Percentiles rank a stretch among this genome's conserved stretches.
These are phyloP conservation scores for Albatrellus ellisii DNA, from an alignment of 768 basidiomycete genomes.

Conservation along the genomic window DNA sequence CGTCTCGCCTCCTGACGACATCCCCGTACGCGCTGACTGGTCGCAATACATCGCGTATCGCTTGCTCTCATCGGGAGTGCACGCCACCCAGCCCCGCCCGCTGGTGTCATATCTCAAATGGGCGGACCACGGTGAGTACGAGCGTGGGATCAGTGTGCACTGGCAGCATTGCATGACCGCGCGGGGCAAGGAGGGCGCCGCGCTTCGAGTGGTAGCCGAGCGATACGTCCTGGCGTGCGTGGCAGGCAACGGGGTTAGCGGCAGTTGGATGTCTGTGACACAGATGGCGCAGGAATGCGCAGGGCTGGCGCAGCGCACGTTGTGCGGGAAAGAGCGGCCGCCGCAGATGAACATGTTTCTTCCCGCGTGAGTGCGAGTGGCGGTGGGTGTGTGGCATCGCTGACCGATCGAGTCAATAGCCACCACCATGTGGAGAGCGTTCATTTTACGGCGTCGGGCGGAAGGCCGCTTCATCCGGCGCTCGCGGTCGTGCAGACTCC, in stretches of 20 bases:
- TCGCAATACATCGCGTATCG: slow-evolving; percentile 35
- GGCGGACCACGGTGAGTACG: slow-evolving; percentile 62
- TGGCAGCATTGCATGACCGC: slow-evolving; percentile 38
- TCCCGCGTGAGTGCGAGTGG: slow-evolving; percentile 36
- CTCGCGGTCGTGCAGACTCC: slow-evolving; percentile 63
- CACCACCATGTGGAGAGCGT: slow-evolving; percentile 70
- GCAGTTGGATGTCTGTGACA: slow-evolving; percentile 50
- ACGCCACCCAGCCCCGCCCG: slow-evolving; percentile 1
- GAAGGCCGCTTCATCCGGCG: slow-evolving; percentile 39
- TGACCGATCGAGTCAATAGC: slow-evolving; percentile 22
- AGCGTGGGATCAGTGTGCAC: slow-evolving; percentile 48
- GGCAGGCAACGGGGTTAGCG: slow-evolving; percentile 69
- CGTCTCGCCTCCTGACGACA: neutral
- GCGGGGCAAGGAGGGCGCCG: slow-evolving; percentile 29
- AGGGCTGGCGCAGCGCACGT: slow-evolving; percentile 22
- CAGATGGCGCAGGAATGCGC: slow-evolving; percentile 65
- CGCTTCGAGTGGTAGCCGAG: slow-evolving; percentile 38
- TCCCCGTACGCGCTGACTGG: slow-evolving; percentile 48
- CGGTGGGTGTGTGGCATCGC: neutral
- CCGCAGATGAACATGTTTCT: slow-evolving; percentile 43
- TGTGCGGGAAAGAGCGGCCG: slow-evolving; percentile 11
- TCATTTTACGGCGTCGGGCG: slow-evolving; percentile 38
- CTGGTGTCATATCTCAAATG: slow-evolving; percentile 39
- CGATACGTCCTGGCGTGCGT: slow-evolving; percentile 59
- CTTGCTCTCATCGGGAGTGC: neutral